Percentiles rank a stretch among this genome's conserved stretches.
These are phyloP conservation scores for Xylariales sp. DNA, from an alignment of 2,329 filamentous ascomycete species.

Conservation along the genomic window DNA sequence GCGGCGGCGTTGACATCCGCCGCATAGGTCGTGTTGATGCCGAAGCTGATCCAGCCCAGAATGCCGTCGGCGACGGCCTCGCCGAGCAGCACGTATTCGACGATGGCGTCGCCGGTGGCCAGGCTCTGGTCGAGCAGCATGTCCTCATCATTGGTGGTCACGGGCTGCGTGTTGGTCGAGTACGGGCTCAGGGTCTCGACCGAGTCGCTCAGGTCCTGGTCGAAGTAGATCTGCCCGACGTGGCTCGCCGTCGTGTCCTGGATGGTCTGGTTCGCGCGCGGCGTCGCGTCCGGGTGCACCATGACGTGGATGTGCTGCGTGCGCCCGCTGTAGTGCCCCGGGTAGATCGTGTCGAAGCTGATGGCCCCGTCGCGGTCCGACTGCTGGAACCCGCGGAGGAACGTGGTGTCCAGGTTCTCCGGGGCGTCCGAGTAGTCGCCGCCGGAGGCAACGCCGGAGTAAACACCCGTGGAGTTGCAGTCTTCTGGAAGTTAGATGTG, in stretches of 20 bases:
- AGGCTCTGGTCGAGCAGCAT: conserved; percentile 10
- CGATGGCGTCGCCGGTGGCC: conserved; percentile 24
- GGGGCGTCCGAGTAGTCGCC: conserved; percentile 8
- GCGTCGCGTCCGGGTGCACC: conserved; percentile 20
- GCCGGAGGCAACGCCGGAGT: conserved; percentile 25
- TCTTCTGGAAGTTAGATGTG: background rate
- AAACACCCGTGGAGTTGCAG: conserved; percentile 31
- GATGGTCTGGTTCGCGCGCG: conserved; percentile 10
- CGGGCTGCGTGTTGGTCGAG: conserved; percentile 22
- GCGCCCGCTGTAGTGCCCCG: conserved; percentile 32
- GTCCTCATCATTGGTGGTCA: conserved; percentile 28
- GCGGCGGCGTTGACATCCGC: background rate
- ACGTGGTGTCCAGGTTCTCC: conserved; percentile 19
- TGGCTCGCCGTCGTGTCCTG: conserved; percentile 11
- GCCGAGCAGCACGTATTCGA: conserved; percentile 19
- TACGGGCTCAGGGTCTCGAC: conserved; percentile 20
- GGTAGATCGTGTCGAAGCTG: conserved; percentile 32
- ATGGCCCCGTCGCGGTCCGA: conserved; percentile 27
- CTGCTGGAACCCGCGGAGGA: conserved; percentile 32
- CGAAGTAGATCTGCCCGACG: conserved; percentile 33
- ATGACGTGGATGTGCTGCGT: conserved; percentile 32
- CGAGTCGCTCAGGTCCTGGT: conserved; percentile 15
- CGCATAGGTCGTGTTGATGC: conserved; percentile 20
- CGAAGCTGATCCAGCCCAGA: conserved; percentile 32
- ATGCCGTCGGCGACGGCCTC: conserved; percentile 22